Percentiles rank a stretch among this genome's conserved stretches.
phyloP scores from a whole-genome alignment of 306 rosid genomes.

The Hylodesmum podocarpum region DNA sequence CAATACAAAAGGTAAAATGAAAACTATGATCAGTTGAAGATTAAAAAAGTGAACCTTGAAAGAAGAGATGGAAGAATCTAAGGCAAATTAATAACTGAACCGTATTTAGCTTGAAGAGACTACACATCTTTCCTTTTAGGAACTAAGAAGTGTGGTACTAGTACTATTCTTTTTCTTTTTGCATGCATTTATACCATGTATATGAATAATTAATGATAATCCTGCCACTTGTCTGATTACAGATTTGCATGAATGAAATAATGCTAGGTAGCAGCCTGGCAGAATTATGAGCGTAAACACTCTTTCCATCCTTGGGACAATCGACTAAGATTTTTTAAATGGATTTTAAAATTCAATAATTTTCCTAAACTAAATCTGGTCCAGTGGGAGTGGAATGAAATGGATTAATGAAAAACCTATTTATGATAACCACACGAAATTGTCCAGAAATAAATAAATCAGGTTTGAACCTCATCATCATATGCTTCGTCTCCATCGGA shows the following conservation, averaged over 20 bases:
- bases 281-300: neutral
- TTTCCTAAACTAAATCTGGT: conserved; percentile 20
- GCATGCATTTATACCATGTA: neutral
- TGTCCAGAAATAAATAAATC: conserved; percentile 28
- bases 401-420: conserved; percentile 12
- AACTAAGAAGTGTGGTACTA: neutral
- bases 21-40: conserved; percentile 6
- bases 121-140: neutral
- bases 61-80: conserved; percentile 22
- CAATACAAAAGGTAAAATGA: neutral
- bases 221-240: conserved; percentile 2
- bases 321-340: neutral
- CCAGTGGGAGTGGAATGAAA: conserved; percentile 19
- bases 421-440: conserved; percentile 16
- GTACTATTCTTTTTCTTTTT: neutral
- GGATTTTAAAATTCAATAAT: neutral
- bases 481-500: conserved; percentile 35
- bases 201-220: neutral
- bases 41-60: neutral
- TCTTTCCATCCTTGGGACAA: conserved; percentile 7
- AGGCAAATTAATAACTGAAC: neutral
- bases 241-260: neutral
- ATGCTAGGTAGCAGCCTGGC: neutral
- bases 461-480: conserved; percentile 53
- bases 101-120: neutral